These are phyloP conservation scores for Nannizzia gypsea DNA, from an alignment of 2,329 filamentous ascomycete species.

Conservation along the genomic window DNA sequence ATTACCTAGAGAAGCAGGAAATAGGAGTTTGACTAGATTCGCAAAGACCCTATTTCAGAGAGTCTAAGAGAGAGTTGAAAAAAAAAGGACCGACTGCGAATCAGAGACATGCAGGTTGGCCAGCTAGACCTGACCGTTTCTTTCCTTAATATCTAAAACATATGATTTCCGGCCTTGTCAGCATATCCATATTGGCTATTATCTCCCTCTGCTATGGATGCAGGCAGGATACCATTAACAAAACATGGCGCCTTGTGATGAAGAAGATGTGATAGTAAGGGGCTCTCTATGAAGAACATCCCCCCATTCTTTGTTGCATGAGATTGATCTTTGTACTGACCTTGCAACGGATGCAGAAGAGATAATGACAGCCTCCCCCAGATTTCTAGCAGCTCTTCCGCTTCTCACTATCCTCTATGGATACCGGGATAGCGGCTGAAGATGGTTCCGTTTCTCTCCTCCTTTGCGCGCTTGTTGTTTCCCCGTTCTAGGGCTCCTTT, in stretches of 20 bases:
- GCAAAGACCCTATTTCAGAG: background rate
- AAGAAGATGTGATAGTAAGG: background rate
- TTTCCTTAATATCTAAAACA: background rate
- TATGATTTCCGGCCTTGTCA: background rate
- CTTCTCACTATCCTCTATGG: background rate
- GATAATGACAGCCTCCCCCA: background rate
- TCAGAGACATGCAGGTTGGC: constrained; percentile 12
- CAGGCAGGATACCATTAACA: background rate
- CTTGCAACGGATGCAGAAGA: constrained; percentile 6
- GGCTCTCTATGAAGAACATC: background rate
- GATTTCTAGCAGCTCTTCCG: background rate
- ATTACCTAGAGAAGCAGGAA: background rate
- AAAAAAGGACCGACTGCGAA: background rate
- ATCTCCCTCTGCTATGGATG: background rate
- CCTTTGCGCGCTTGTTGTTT: background rate
- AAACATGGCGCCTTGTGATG: background rate
- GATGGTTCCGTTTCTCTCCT: background rate
- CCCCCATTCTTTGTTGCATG: background rate
- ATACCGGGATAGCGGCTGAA: background rate
- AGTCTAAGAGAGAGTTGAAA: background rate
- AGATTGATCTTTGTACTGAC: background rate
- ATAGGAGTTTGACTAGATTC: background rate
- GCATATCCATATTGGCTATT: background rate
- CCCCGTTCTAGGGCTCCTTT: no score
- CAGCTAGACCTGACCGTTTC: constrained; percentile 5